Base-by-base conservation (phyloP, 495 filamentous ascomycete genomes). In the Thermothielavioides terrestris region DNA sequence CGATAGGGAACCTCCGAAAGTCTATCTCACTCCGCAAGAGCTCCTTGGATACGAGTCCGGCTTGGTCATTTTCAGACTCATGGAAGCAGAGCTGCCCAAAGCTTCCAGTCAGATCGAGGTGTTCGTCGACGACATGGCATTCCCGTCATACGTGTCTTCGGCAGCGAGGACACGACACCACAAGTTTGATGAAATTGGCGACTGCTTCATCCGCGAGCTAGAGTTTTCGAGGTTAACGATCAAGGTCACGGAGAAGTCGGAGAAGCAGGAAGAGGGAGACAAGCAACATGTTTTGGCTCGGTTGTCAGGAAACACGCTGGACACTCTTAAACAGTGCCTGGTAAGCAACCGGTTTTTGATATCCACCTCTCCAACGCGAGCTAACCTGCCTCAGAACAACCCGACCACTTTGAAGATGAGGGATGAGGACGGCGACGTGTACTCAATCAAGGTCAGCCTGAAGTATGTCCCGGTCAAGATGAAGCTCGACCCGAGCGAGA, bases 401-500 rank as follows among this genome's bases (percentile, higher is more conserved):
- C 89, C 91, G 2, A 95, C 88, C 0, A 74, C 84, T 40, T 75
- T 99, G 36, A 74, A 77, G 46, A 73, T 99, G 25, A 86, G 79
- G 56, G 84, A 84, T 44, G 78, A 80, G 12, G 74, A 89, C 8
- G 89, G 90, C 30, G 80, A 81, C 48, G 64, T 83, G 21, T 90
- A 82, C 72, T 89, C 81, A 60, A 68, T 99, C 63, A 91, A 82
- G 46, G 86, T 97, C 56, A 89, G 84, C 70, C 76, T 95, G 55
- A 94, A 94, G 61, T 99, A 95, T 60, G 83, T 97, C 15, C 92
- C 92, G 0, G 79, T 95, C 41, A 78, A 84, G 68, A 99, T 99
- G 92, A 76, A 77, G 46, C 85, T 99, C 46, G 89, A 97, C 60
- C 88, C 91, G 2, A 85, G 77, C 56, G 92, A 99, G 68, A 94